phyloP scores from a whole-genome alignment of 148 eudicot species.

The Polygonum aviculare region DNA sequence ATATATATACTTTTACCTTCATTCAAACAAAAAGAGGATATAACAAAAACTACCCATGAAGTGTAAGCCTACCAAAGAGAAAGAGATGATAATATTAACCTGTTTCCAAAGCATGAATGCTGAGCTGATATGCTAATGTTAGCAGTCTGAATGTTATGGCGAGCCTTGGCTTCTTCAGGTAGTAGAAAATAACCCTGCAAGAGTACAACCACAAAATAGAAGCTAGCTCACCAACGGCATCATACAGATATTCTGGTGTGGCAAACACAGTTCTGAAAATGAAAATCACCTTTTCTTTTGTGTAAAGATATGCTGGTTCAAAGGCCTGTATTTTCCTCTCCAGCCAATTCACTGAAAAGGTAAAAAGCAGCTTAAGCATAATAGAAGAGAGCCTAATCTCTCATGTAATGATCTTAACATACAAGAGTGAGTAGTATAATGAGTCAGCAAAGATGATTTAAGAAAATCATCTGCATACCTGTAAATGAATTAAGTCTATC shows the following conservation, averaged over 20 bases:
- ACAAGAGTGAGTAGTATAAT: neutral
- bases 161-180: slow-evolving; percentile 85
- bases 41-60: neutral
- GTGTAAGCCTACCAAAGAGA: neutral
- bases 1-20: neutral
- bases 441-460: neutral
- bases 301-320: slow-evolving; percentile 87
- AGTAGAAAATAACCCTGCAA: slow-evolving; percentile 79
- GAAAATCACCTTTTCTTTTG: slow-evolving; percentile 67
- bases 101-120: slow-evolving; percentile 92
- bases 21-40: neutral
- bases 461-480: slow-evolving; percentile 34
- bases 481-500: slow-evolving; percentile 66
- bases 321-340: slow-evolving; percentile 77
- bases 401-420: neutral
- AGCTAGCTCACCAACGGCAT: neutral
- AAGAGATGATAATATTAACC: slow-evolving; percentile 27
- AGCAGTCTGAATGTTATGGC: slow-evolving; percentile 56
- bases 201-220: slow-evolving; percentile 4
- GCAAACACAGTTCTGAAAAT: neutral
- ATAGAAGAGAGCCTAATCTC: neutral
- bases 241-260: neutral
- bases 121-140: slow-evolving; percentile 90
- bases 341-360: slow-evolving; percentile 84
- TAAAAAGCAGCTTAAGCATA: slow-evolving; percentile 23